phyloP scores from a whole-genome alignment of 176 grass and related monocot genomes.

The Oryza officinalis region DNA sequence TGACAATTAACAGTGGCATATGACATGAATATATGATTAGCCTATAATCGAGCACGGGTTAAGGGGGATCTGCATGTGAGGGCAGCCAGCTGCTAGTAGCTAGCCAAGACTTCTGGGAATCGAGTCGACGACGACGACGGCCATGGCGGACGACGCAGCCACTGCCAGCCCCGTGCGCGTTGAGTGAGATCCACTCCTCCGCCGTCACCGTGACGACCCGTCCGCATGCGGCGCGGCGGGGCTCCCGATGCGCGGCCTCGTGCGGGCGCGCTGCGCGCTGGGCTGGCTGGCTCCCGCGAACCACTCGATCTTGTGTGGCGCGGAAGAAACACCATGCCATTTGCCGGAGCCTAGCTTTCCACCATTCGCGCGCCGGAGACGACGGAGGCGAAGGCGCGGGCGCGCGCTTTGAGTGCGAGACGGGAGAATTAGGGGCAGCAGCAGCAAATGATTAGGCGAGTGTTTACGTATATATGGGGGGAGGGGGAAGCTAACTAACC shows the following conservation, averaged over 20 bases:
- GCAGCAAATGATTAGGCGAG: constrained; percentile 60
- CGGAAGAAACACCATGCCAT: constrained; percentile 23
- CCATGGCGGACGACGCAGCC: neutral
- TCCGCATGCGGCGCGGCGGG: neutral
- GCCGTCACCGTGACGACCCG: constrained; percentile 42
- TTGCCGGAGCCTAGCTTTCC: neutral
- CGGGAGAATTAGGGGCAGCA: neutral
- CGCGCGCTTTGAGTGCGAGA: constrained; percentile 44
- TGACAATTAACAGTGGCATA: neutral
- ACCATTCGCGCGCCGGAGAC: neutral
- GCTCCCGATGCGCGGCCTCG: constrained; percentile 33
- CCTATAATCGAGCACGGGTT: neutral
- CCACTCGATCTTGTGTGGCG: neutral
- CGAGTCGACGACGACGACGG: neutral
- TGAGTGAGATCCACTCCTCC: constrained; percentile 60
- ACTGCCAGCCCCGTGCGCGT: constrained; percentile 12
- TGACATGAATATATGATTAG: neutral
- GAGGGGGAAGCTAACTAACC: neutral
- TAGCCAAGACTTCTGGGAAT: neutral
- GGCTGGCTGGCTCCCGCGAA: neutral
- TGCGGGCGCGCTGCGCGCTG: constrained; percentile 38
- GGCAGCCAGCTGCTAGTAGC: too few relatives aligned
- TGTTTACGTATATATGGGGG: constrained; percentile 23
- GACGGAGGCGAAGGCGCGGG: neutral
- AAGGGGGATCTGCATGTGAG: neutral